These are phyloP conservation scores for Westerdykella ornata DNA, from an alignment of 2,329 filamentous ascomycete species.

Conservation along the genomic window DNA sequence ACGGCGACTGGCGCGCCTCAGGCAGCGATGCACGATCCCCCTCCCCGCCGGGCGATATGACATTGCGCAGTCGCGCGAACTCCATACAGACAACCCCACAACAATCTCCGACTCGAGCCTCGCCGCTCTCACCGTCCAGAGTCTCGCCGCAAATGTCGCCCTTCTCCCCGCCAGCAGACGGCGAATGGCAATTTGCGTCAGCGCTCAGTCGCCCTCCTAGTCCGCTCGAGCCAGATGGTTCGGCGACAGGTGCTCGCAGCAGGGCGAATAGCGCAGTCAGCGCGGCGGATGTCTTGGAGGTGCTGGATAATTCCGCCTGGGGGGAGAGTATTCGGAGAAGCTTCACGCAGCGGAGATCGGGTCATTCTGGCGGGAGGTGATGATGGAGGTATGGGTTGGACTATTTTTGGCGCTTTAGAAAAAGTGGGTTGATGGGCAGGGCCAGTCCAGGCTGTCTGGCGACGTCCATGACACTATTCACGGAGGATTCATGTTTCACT, in stretches of 20 bases:
- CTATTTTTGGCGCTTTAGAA: too few species aligned
- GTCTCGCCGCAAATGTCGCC: conserved; percentile 22
- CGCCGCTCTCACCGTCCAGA: conserved; percentile 13
- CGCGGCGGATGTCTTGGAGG: conserved; percentile 70
- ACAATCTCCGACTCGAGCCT: conserved; percentile 27
- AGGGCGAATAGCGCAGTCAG: conserved; percentile 64
- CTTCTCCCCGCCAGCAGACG: conserved; percentile 24
- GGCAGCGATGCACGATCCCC: conserved; percentile 20
- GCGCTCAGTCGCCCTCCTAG: conserved; percentile 37
- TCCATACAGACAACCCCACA: conserved; percentile 37
- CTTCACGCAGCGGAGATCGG: conserved; percentile 59
- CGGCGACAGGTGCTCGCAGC: conserved; percentile 48
- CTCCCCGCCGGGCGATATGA: conserved; percentile 27
- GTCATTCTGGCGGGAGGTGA: conserved; percentile 1
- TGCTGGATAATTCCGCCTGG: conserved; percentile 86
- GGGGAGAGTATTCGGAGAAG: conserved; percentile 85
- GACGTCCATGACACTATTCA: too few species aligned
- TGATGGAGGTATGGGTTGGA: too few species aligned
- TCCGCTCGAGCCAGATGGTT: conserved; percentile 29
- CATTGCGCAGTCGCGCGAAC: conserved; percentile 31
- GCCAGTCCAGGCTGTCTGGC: too few species aligned
- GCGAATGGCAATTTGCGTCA: conserved; percentile 44
- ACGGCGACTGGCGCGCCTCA: conserved; percentile 21
- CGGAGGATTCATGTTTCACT: too few species aligned
- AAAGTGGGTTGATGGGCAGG: too few species aligned